Evolutionary conservation across 179 eudicot species (phyloP).

Genomic region (Monotropa hypopitys): DNA sequence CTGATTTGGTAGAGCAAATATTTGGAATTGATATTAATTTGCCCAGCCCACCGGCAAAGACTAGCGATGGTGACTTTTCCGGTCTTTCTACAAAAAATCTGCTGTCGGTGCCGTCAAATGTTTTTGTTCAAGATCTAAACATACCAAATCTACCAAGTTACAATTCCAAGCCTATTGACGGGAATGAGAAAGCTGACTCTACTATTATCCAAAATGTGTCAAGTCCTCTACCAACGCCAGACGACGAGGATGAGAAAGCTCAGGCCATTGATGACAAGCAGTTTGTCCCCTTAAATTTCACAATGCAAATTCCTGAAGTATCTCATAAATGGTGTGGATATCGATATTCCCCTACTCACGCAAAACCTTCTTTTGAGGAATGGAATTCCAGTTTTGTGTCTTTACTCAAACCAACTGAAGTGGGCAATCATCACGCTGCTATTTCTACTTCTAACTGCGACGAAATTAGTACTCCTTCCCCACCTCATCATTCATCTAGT

Average conservation of each 20-base stretch:
- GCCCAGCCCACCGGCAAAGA: conserved; percentile 30
- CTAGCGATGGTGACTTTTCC: conserved; percentile 8
- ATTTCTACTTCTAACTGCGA: conserved; percentile 18
- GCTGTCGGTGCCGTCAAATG: conserved; percentile 17
- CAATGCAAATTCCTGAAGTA: conserved; percentile 35
- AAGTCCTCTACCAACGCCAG: conserved; percentile 12
- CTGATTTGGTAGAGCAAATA: conserved; percentile 21
- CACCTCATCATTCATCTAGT: conserved; percentile 24
- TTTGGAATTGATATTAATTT: conserved; percentile 23
- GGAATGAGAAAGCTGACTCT: conserved; percentile 5
- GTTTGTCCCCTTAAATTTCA: conserved; percentile 17
- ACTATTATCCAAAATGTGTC: conserved; percentile 12
- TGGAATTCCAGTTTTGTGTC: conserved; percentile 35
- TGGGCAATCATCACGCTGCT: conserved; percentile 15
- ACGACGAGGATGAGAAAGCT: conserved; percentile 12
- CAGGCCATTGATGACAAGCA: conserved; percentile 20
- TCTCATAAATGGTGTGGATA: conserved; percentile 43
- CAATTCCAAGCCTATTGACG: conserved; percentile 9
- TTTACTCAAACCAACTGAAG: conserved; percentile 29
- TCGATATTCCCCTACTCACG: conserved; percentile 26
- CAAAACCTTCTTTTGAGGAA: conserved; percentile 33
- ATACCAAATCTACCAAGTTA: conserved; percentile 19
- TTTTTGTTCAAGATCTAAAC: conserved; percentile 23
- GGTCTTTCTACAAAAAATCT: conserved; percentile 21
- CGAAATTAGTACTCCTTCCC: conserved; percentile 19